Percentiles rank a stretch among this genome's conserved stretches.
These are phyloP conservation scores for Bocquillonia castaneifolia DNA, from an alignment of 441 rosid genomes.

Conservation along the genomic window DNA sequence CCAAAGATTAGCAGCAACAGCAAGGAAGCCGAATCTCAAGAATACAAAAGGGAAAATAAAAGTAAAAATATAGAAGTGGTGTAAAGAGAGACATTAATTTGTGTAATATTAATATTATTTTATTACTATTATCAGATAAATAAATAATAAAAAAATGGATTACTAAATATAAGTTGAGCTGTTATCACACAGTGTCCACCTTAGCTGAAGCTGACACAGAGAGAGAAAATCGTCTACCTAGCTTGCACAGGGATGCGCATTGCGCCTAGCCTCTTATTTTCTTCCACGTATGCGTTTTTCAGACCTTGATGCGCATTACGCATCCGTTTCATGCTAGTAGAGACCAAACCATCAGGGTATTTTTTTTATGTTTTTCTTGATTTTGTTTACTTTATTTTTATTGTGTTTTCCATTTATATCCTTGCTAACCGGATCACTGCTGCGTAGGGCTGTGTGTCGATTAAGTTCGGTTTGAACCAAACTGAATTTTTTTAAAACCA, in stretches of 20 bases:
- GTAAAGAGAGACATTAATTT: neutral
- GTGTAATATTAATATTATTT: neutral
- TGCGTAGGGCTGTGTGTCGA: no score
- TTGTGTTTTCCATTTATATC: neutral
- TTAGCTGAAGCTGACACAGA: constrained; percentile 25
- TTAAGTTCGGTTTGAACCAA: no score
- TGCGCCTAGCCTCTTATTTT: neutral
- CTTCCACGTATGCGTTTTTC: constrained; percentile 4
- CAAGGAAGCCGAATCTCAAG: neutral
- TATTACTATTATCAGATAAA: neutral
- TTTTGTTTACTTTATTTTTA: neutral
- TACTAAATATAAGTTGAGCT: neutral
- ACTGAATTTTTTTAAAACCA: no score
- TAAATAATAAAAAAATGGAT: neutral
- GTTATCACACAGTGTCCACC: neutral
- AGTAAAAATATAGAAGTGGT: neutral
- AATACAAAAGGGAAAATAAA: neutral
- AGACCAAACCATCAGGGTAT: no score
- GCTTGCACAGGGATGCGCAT: constrained; percentile 1
- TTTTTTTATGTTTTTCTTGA: neutral
- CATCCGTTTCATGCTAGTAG: neutral
- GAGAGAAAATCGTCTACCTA: constrained; percentile 1
- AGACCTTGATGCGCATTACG: constrained; percentile 5
- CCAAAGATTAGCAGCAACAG: no score
- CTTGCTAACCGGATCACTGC: neutral